phyloP scores from a whole-genome alignment of 2,329 filamentous ascomycete genomes.

The Ophiostoma tasmaniense region DNA sequence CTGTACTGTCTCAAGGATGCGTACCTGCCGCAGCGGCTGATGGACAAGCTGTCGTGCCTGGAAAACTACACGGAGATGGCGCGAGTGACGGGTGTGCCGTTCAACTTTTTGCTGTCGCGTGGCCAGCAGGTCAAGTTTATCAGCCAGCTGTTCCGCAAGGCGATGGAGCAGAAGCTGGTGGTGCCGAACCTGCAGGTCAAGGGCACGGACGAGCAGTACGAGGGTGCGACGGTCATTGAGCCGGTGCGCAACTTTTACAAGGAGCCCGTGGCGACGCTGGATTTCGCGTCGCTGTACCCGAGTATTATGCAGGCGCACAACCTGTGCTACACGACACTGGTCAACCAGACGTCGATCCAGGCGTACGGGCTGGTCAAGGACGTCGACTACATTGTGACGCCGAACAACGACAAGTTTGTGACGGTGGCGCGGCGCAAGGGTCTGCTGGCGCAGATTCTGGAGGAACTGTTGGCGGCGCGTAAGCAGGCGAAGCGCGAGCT shows the following conservation, averaged over 20 bases:
- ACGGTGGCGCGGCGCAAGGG: constrained; percentile 86
- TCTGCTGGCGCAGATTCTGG: constrained; percentile 86
- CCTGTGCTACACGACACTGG: constrained; percentile 88
- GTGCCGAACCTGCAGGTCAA: constrained; percentile 77
- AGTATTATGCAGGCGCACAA: constrained; percentile 99
- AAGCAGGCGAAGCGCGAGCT: constrained; percentile 92
- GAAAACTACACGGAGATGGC: constrained; percentile 99
- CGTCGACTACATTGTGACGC: constrained; percentile 93
- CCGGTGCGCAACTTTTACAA: constrained; percentile 89
- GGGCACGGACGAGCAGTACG: constrained; percentile 77
- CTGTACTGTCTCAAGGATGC: constrained; percentile 98
- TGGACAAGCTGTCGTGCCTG: constrained; percentile 97
- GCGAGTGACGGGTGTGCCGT: constrained; percentile 95
- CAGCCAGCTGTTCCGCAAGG: constrained; percentile 93
- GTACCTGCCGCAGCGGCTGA: constrained; percentile 83
- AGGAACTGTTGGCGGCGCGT: constrained; percentile 82
- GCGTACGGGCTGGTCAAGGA: constrained; percentile 72
- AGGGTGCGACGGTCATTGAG: constrained; percentile 96
- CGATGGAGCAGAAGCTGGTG: constrained; percentile 83
- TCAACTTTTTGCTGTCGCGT: constrained; percentile 84
- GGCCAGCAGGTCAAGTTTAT: constrained; percentile 98
- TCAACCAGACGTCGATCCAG: constrained; percentile 71
- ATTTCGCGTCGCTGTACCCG: constrained; percentile 97
- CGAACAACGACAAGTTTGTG: constrained; percentile 88
- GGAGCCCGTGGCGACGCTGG: constrained; percentile 88